Percentiles rank a stretch among this genome's conserved stretches.
phyloP scores from a whole-genome alignment of 2,329 filamentous ascomycete genomes.

The Colletotrichum zoysiae region DNA sequence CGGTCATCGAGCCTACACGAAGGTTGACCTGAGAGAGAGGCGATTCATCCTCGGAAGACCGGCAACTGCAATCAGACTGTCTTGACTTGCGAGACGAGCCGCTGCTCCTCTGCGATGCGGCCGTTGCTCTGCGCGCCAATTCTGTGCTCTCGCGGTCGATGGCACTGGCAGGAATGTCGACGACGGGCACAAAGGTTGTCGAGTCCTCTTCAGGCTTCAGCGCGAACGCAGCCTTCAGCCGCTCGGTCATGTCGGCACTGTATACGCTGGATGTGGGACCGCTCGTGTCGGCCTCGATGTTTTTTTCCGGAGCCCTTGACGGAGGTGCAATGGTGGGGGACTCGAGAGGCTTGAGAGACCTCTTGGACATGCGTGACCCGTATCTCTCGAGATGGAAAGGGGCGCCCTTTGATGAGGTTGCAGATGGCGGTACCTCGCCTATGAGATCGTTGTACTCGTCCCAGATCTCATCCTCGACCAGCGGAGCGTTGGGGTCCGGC shows the following conservation, averaged over 20 bases:
- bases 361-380: conserved; percentile 52
- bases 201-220: conserved; percentile 53
- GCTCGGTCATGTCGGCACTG: conserved; percentile 67
- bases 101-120: conserved; percentile 47
- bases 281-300: conserved; percentile 43
- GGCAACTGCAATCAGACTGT: conserved; percentile 60
- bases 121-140: conserved; percentile 38
- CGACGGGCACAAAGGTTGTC: conserved; percentile 57
- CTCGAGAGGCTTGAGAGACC: conserved; percentile 55
- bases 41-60: conserved; percentile 68
- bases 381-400: conserved; percentile 69
- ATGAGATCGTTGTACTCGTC: conserved; percentile 93
- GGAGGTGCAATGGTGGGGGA: conserved; percentile 59
- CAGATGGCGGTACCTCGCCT: conserved; percentile 70
- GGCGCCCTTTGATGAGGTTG: conserved; percentile 67
- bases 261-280: conserved; percentile 63
- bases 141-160: conserved; percentile 47
- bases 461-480: conserved; percentile 90
- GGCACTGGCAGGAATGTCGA: conserved; percentile 51
- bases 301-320: conserved; percentile 21
- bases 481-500: conserved; percentile 70
- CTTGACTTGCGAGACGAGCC: conserved; percentile 52
- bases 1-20: conserved; percentile 83
- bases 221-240: conserved; percentile 62
- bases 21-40: conserved; percentile 80